phyloP scores from a whole-genome alignment of 2,329 filamentous ascomycete species.

The Alternaria ventricosa region DNA sequence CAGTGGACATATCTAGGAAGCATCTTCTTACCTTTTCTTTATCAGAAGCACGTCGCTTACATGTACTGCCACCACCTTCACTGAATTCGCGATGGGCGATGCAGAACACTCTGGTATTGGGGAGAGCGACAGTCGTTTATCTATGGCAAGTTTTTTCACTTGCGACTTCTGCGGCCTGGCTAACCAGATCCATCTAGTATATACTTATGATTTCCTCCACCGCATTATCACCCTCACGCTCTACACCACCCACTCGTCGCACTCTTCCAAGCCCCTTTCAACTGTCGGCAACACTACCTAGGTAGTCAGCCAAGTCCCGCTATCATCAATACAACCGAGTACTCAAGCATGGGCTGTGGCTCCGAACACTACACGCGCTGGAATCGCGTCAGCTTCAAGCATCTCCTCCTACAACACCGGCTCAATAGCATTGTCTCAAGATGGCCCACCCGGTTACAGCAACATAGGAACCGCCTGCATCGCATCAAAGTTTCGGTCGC shows the following conservation, averaged over 20 bases:
- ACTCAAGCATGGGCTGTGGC: not conserved
- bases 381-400: not conserved
- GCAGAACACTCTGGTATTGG: not conserved
- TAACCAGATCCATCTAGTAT: not conserved
- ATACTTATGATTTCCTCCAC: not conserved
- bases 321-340: not conserved
- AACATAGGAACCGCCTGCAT: not conserved
- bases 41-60: not conserved
- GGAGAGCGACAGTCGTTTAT: not conserved
- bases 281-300: not conserved
- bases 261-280: not conserved
- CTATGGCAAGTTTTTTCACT: conserved; percentile 4
- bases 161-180: not conserved
- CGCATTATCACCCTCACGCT: not conserved
- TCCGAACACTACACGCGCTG: not conserved
- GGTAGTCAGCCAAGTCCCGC: not conserved
- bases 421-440: not conserved
- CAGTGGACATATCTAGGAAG: not conserved
- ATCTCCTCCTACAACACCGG: not conserved
- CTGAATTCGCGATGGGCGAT: not conserved
- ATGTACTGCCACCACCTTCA: not conserved
- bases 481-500: not conserved
- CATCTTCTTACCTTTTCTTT: not conserved
- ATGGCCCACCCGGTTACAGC: not conserved
- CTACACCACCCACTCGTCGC: not conserved